These are phyloP conservation scores for Diversispora eburnea DNA, from an alignment of 192 early-diverging fungal genomes.

Conservation along the genomic window DNA sequence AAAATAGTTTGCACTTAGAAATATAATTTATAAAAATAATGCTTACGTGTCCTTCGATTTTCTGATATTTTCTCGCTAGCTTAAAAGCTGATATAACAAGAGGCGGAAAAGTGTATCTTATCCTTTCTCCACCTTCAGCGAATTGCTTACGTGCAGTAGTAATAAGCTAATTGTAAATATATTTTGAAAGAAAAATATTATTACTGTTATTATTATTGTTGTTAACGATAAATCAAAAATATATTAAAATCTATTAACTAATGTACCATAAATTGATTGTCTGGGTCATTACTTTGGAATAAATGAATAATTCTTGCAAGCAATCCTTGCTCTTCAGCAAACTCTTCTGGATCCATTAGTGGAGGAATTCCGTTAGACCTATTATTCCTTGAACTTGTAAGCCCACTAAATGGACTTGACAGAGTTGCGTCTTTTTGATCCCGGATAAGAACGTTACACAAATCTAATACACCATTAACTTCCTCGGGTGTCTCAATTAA, in stretches of 20 bases:
- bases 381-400: constrained; percentile 20
- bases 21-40: neutral
- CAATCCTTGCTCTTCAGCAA: constrained; percentile 88
- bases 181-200: neutral
- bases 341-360: constrained; percentile 78
- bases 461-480: constrained; percentile 75
- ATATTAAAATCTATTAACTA: neutral
- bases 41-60: constrained; percentile 40
- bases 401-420: constrained; percentile 42
- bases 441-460: constrained; percentile 75
- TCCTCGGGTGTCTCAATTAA: constrained; percentile 64
- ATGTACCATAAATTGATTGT: constrained; percentile 72
- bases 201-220: neutral
- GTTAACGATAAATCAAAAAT: neutral
- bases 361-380: constrained; percentile 1
- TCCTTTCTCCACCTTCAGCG: constrained; percentile 85
- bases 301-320: constrained; percentile 79
- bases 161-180: constrained; percentile 51
- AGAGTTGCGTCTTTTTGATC: constrained; percentile 72
- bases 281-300: constrained; percentile 65
- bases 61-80: constrained; percentile 56
- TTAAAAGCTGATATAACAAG: constrained; percentile 69
- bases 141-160: constrained; percentile 82
- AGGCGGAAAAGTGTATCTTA: constrained; percentile 90
- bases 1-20: neutral